phyloP scores from a whole-genome alignment of 106 monocot genomes.

The Dioscorea zingiberensis region DNA sequence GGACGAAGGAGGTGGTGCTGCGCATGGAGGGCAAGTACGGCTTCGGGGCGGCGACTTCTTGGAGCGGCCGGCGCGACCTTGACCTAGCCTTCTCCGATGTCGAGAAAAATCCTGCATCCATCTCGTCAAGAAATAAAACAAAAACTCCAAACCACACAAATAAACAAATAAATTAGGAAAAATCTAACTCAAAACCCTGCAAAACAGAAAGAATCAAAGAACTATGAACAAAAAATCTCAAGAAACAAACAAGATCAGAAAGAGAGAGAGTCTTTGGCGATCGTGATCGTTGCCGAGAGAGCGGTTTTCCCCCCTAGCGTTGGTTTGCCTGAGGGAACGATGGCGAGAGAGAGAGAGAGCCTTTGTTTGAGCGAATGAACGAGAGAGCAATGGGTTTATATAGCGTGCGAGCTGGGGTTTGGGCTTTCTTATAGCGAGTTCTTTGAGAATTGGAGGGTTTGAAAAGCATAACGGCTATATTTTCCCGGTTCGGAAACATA shows the following conservation, averaged over 20 bases:
- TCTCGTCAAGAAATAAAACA: slow-evolving; percentile 1
- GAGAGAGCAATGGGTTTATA: neutral
- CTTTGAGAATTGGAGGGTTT: too few species aligned
- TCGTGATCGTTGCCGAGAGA: too few species aligned
- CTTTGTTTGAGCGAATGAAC: neutral
- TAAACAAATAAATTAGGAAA: neutral
- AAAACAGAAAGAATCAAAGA: neutral
- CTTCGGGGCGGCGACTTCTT: slow-evolving; percentile 19
- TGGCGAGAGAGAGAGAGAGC: neutral
- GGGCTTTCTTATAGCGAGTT: too few species aligned
- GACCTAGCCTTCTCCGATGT: slow-evolving; percentile 26
- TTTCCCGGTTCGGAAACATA: too few species aligned
- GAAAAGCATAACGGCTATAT: too few species aligned
- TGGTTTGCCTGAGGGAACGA: too few species aligned
- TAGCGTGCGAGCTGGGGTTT: too few species aligned
- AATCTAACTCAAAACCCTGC: slow-evolving; percentile 1
- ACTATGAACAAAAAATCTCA: neutral
- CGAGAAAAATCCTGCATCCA: slow-evolving; percentile 46
- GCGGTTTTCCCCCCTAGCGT: too few species aligned
- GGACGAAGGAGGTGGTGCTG: slow-evolving; percentile 2
- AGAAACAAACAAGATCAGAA: neutral
- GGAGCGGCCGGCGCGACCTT: slow-evolving; percentile 23
- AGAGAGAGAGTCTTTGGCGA: too few species aligned
- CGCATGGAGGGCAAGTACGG: slow-evolving; percentile 43
- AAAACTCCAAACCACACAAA: neutral